phyloP scores from a whole-genome alignment of 1,284 basidiomycete genomes.

The Austroboletus novae-zelandiae region DNA sequence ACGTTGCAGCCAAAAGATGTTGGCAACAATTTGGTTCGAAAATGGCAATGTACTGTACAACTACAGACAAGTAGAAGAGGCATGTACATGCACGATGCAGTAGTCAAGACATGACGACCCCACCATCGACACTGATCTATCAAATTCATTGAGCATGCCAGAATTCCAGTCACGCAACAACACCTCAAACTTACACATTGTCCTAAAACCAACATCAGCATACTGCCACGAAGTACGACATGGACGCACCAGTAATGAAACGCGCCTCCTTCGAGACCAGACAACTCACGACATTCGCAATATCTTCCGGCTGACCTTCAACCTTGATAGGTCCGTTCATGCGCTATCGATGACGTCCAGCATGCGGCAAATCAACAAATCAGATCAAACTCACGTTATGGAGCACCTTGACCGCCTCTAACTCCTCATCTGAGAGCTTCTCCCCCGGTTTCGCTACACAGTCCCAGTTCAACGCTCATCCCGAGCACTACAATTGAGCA shows the following conservation, averaged over 20 bases:
- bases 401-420: not conserved
- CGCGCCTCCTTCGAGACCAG: slow-evolving; percentile 26
- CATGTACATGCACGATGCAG: no score
- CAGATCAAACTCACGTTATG: not conserved
- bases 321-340: slow-evolving; percentile 4
- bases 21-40: no score
- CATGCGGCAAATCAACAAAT: not conserved
- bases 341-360: not conserved
- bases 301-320: slow-evolving; percentile 21
- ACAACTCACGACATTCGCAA: slow-evolving; percentile 26
- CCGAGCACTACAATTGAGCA: not conserved
- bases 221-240: not conserved
- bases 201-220: slow-evolving; percentile 9
- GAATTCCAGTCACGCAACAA: not conserved
- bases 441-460: not conserved
- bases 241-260: slow-evolving; percentile 22
- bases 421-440: not conserved
- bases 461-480: not conserved
- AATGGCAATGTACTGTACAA: no score
- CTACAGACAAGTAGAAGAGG: no score
- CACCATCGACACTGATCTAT: slow-evolving; percentile 21
- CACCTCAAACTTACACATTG: slow-evolving; percentile 18
- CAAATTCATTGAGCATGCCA: not conserved
- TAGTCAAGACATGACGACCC: slow-evolving; percentile 13
- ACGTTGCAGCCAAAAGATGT: no score